These are phyloP conservation scores for Nicotiana rustica DNA, from an alignment of 305 asterid genomes.

Conservation along the genomic window DNA sequence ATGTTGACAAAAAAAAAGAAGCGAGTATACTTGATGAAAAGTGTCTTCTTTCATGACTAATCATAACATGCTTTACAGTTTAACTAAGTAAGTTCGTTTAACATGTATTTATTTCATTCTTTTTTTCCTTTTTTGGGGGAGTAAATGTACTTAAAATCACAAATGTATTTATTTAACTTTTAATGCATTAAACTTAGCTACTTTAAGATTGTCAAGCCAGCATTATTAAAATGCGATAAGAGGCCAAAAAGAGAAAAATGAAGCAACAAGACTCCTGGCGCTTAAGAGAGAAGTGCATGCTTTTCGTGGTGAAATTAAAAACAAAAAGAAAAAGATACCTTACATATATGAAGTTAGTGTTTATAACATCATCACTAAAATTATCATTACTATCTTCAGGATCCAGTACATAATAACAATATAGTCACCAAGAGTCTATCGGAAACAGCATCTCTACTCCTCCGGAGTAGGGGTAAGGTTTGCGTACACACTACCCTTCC, in stretches of 20 bases:
- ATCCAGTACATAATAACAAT: conserved; percentile 13
- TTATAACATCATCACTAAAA: conserved; percentile 19
- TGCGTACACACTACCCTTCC: no score
- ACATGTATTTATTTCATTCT: not conserved
- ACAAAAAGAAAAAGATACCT: not conserved
- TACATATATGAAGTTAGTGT: not conserved
- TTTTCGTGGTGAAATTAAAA: not conserved
- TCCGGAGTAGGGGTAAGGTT: no score
- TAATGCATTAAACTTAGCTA: conserved; percentile 20
- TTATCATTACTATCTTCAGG: conserved; percentile 16
- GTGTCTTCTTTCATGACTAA: not conserved
- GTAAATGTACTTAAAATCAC: not conserved
- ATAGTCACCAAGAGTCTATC: not conserved
- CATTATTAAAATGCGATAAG: not conserved
- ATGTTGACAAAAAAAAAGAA: not conserved
- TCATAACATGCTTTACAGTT: not conserved
- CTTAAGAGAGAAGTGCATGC: not conserved
- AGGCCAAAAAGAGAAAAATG: not conserved
- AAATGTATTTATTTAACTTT: not conserved
- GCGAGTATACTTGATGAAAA: conserved; percentile 2
- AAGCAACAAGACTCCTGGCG: not conserved
- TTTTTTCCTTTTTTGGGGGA: not conserved
- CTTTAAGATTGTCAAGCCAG: not conserved
- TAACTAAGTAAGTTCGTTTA: not conserved
- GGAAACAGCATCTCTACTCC: no score